Base-by-base conservation (phyloP, 192 early-diverging fungal genomes). In the Chytriomyces sp. region DNA sequence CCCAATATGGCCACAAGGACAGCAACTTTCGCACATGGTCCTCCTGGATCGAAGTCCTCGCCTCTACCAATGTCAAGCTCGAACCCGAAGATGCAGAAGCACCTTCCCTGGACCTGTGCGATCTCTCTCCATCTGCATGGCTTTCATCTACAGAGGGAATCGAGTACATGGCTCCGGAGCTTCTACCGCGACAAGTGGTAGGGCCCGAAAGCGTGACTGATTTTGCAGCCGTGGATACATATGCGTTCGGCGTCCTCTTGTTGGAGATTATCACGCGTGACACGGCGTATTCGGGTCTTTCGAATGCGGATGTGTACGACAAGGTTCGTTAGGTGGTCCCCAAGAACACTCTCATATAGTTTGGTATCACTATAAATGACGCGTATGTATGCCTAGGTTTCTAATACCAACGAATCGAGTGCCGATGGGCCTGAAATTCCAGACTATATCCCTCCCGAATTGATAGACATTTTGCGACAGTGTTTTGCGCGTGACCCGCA, bases 1-100 rank as follows among this genome's bases (percentile, higher is more conserved):
- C 77, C 38, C 73, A 79, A 65, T 84, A 72, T 65, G 82, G 82
- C n/a, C 70, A 79, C 67, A 7, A 37, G n/a, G 62, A 76, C 38
- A 61, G 33, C 2, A 17, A n/a, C 8, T 61, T 39, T 3, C 28
- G 59, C 8, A 37, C 59, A 8, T 61, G 59, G 59, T 61, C 59
- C 33, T 0, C 5, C 28, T 36, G 31, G 14, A 19, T 37, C 8
- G 59, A 61, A 30, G 41, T 44, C 8, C 19, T n/a, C 10, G n/a
- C 41, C 8, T 8, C 19, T 44, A 25, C 56, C 17, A 58, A 49
- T 14, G 22, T 22, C 44, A 56, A 56, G 19, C 19, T 3, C 19
- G 4, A 17, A 58, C 22, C 56, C 19, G 12, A 2, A 14, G 30
- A 31, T 1, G 22, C 12, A 58, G 56, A 58, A 58, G 14, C 22